Conservation (phyloP, 164 flowering plant species). For the Berberis vulgaris region DNA sequence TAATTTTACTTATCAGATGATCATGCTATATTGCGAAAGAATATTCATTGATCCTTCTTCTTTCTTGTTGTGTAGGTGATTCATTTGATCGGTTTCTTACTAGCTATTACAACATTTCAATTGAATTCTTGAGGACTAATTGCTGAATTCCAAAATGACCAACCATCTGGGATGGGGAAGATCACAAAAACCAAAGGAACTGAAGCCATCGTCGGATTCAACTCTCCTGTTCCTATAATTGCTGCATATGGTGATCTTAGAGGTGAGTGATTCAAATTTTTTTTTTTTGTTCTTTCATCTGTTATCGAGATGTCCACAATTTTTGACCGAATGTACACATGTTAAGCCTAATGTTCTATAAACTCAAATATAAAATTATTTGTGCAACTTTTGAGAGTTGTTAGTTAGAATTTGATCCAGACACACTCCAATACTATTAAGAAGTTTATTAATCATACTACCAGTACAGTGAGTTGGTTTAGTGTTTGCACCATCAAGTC, state of each 20-base stretch:
- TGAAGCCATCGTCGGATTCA: slow-evolving; percentile 1
- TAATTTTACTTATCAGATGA: not conserved
- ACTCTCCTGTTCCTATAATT: not conserved
- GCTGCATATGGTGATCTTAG: too few species aligned
- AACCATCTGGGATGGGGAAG: not conserved
- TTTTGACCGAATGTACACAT: too few species aligned
- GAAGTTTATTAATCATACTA: too few species aligned
- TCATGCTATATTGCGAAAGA: too few species aligned
- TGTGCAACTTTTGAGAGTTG: too few species aligned
- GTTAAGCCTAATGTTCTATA: too few species aligned
- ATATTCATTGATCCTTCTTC: not conserved
- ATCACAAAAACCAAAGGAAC: not conserved
- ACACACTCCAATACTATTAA: too few species aligned
- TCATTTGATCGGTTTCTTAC: slow-evolving; percentile 13
- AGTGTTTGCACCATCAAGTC: too few species aligned
- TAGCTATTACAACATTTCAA: slow-evolving; percentile 15
- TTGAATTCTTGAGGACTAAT: slow-evolving; percentile 12
- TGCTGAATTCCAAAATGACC: not conserved
- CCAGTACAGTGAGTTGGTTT: too few species aligned
- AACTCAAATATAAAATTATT: too few species aligned
- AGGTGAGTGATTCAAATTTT: slow-evolving; percentile 7
- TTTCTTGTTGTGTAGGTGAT: slow-evolving; percentile 26
- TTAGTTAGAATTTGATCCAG: too few species aligned
- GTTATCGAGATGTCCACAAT: too few species aligned
- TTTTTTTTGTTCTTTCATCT: not conserved